Evolutionary conservation across 768 basidiomycete genomes (phyloP).

Genomic region (Leccinum uliginosum): DNA sequence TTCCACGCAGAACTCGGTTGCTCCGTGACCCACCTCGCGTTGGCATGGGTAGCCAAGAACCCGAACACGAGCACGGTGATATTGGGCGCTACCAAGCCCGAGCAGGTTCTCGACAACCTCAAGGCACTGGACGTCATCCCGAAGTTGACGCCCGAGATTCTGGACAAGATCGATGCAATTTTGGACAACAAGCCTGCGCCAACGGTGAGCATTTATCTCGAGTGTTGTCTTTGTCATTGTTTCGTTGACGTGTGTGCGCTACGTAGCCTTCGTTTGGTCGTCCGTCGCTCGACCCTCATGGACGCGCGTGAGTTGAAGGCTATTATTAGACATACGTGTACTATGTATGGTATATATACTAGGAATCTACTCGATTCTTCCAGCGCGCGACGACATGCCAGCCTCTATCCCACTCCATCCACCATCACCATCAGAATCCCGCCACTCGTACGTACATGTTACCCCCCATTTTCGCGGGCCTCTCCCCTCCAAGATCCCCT

Average conservation of each 20-base stretch:
- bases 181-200: conserved; percentile 37
- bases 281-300: conserved; percentile 26
- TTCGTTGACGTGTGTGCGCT: not conserved
- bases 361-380: not conserved
- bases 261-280: conserved; percentile 26
- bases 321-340: not conserved
- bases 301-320: conserved; percentile 15
- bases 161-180: conserved; percentile 49
- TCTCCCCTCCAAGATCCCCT: too few species aligned
- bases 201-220: conserved; percentile 21
- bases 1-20: conserved; percentile 37
- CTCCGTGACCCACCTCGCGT: conserved; percentile 45
- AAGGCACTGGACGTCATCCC: conserved; percentile 50
- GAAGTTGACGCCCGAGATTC: conserved; percentile 49
- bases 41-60: conserved; percentile 54
- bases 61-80: conserved; percentile 47
- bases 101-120: conserved; percentile 47
- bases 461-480: too few species aligned
- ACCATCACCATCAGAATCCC: not conserved
- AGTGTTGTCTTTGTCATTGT: not conserved
- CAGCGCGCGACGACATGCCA: not conserved
- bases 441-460: too few species aligned
- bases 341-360: not conserved
- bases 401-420: not conserved
- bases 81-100: conserved; percentile 44